Evolutionary conservation across 768 basidiomycete species (phyloP).

Genomic region (Chlorophyllum brunneum): DNA sequence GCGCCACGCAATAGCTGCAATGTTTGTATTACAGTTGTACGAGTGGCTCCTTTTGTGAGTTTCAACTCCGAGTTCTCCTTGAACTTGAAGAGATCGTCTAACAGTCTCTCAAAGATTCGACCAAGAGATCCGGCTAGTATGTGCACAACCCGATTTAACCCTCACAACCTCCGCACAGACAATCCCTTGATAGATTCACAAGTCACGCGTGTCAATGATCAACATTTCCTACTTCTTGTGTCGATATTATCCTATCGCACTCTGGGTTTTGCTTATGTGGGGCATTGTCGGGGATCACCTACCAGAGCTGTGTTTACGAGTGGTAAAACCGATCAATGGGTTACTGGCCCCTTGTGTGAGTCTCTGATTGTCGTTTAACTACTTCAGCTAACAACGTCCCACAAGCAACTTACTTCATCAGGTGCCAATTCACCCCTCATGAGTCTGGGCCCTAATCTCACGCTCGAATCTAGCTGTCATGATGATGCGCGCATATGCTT

Average conservation of each 20-base stretch:
- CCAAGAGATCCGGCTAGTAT: slow-evolving; percentile 31
- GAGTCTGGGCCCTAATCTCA: neutral
- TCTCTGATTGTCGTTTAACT: slow-evolving; percentile 1
- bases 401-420: slow-evolving; percentile 40
- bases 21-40: slow-evolving; percentile 19
- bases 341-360: slow-evolving; percentile 32
- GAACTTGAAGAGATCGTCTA: neutral
- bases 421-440: slow-evolving; percentile 21
- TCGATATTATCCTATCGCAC: slow-evolving; percentile 35
- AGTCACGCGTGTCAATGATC: slow-evolving; percentile 33
- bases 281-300: slow-evolving; percentile 34
- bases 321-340: slow-evolving; percentile 27
- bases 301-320: slow-evolving; percentile 24
- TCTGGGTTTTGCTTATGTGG: slow-evolving; percentile 35
- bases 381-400: slow-evolving; percentile 1
- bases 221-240: slow-evolving; percentile 38
- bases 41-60: slow-evolving; percentile 36
- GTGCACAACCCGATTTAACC: slow-evolving; percentile 10
- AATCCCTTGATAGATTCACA: slow-evolving; percentile 26
- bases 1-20: slow-evolving; percentile 1
- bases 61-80: neutral
- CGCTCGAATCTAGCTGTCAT: slow-evolving; percentile 30
- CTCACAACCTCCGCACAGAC: neutral
- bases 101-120: slow-evolving; percentile 22
- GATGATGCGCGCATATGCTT: slow-evolving; percentile 41